Percentiles rank a stretch among this genome's conserved stretches.
Evolutionary conservation across 2,329 filamentous ascomycete genomes (phyloP).

Genomic region (Penicillium sp.): DNA sequence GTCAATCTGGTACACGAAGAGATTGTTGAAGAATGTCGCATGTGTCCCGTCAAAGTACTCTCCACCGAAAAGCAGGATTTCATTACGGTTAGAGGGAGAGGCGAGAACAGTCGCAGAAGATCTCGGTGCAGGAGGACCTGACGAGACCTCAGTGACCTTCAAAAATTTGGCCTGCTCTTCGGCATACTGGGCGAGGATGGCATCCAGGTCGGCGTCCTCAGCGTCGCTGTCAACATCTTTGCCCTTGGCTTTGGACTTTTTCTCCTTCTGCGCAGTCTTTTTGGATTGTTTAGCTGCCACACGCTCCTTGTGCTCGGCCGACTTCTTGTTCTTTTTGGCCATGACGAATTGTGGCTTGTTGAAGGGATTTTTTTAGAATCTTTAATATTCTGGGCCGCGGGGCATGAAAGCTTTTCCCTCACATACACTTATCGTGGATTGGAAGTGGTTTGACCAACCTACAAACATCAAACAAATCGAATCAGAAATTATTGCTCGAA

Average conservation of each 20-base stretch:
- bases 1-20: constrained; percentile 72
- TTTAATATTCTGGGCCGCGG: constrained; percentile 18
- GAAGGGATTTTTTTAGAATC: constrained; percentile 11
- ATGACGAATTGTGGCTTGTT: constrained; percentile 32
- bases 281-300: constrained; percentile 77
- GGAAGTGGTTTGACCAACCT: background rate
- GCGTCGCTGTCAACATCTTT: constrained; percentile 77
- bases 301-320: constrained; percentile 58
- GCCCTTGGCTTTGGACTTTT: constrained; percentile 72
- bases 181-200: constrained; percentile 88
- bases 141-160: constrained; percentile 82
- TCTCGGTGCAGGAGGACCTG: constrained; percentile 72
- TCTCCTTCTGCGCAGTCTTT: constrained; percentile 74
- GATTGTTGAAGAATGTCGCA: constrained; percentile 70
- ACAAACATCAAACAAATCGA: background rate
- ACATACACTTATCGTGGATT: constrained; percentile 12
- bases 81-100: constrained; percentile 81
- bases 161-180: constrained; percentile 91
- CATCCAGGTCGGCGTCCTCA: constrained; percentile 91
- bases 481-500: background rate
- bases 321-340: constrained; percentile 60
- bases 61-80: constrained; percentile 88
- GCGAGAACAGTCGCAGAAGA: constrained; percentile 80
- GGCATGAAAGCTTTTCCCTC: constrained; percentile 26
- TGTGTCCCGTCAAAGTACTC: constrained; percentile 94